Percentiles rank a stretch among this genome's conserved stretches.
Conservation (phyloP, 345 rosid species). For the Brassica carinata region DNA sequence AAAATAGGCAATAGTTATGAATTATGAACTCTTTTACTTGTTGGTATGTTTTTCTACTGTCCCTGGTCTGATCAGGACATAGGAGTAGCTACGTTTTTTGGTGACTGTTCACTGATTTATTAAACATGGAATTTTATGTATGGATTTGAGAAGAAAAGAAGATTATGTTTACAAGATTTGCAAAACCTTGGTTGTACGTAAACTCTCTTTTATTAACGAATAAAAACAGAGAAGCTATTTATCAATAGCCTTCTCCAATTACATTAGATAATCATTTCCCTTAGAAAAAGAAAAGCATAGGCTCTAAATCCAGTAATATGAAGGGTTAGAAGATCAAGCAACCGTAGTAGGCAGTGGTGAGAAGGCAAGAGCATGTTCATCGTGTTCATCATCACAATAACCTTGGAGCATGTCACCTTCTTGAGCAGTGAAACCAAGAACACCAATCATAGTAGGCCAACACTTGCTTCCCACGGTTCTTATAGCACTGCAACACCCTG, state of each 20-base stretch:
- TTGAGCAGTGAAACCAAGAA: slow-evolving; percentile 65
- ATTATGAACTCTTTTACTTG: neutral
- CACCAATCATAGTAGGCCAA: slow-evolving; percentile 64
- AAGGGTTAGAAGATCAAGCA: slow-evolving; percentile 25
- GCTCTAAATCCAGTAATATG: neutral
- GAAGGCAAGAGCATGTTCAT: slow-evolving; percentile 23
- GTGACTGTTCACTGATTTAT: neutral
- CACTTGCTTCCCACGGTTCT: slow-evolving; percentile 51
- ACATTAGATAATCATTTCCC: slow-evolving; percentile 1
- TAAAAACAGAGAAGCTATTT: slow-evolving; percentile 7
- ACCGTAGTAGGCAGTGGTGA: slow-evolving; percentile 27
- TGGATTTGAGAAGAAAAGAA: neutral
- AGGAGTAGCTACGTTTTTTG: neutral
- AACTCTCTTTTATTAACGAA: slow-evolving; percentile 16
- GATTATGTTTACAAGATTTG: slow-evolving; percentile 1
- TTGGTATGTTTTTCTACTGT: neutral
- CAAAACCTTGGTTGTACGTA: neutral
- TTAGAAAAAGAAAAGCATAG: neutral
- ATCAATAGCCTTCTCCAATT: slow-evolving; percentile 7
- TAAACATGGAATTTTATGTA: neutral
- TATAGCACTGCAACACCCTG: slow-evolving; percentile 65
- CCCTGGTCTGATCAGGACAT: neutral
- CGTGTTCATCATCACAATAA: slow-evolving; percentile 53
- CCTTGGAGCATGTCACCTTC: slow-evolving; percentile 74
- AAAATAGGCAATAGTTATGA: too few relatives aligned